Evolutionary conservation across 2,329 filamentous ascomycete genomes (phyloP), one percentile per base, ranked within the genome.

Genomic region (Penicillium rolfsii): DNA sequence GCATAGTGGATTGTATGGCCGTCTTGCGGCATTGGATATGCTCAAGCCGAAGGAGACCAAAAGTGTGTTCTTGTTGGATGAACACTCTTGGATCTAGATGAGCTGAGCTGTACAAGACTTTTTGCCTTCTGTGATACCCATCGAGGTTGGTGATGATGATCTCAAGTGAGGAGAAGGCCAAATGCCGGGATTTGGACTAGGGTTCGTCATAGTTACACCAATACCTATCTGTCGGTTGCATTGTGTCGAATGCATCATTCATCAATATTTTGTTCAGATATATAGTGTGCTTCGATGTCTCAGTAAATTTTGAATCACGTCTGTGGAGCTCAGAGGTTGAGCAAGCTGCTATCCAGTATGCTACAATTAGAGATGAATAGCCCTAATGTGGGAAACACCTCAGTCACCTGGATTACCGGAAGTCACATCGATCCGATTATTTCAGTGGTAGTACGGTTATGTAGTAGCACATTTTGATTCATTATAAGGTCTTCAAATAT

Each of bases 1-100:
- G 4, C 40, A 26, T 6, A 64, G 40, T 28, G 65, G 67, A 19
- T 60, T 69, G 6, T 68, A 62, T 60, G 64, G 65, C 24, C 67
- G 65, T 7, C 43, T 70, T 48, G 58, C 58, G 38, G 64, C 62
- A 4, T 26, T 68, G 36, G 65, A 56, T 5, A 57, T 63, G 62
- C 38, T 57, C 36, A 63, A 60, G 48, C 55, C 61, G 7, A 53
- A 8, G 40, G 24, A 46, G 22, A 55, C 52, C 19, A 53, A 53
- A 11, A 41, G 63, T 5, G 53, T 62, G 4, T 61, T 60, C 43
- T 36, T 60, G 54, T 24, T 68, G 53, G 63, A 66, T 59, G 53
- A 65, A 2, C 49, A 55, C 30, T 65, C 63, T 33, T 66, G 60
- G 63, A 22, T 58, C 56, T 60, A 40, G 46, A 19, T 1, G 50